Conservation (phyloP, 208 protist species). For the Leptomonas seymouri region DNA sequence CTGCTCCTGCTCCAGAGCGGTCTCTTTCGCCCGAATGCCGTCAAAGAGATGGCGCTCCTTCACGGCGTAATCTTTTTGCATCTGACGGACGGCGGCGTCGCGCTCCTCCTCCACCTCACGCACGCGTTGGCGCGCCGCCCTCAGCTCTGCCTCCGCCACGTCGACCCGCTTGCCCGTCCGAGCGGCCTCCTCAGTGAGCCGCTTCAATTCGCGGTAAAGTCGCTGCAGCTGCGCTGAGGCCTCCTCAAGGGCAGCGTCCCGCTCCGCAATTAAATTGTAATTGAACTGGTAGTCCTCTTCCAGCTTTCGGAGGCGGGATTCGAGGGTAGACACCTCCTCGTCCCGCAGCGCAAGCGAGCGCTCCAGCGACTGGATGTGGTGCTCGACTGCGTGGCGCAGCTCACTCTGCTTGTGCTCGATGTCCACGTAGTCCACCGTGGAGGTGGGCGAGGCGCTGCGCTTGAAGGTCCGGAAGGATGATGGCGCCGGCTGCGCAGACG, state of each 20-base stretch:
- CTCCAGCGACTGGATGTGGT: conserved; percentile 75
- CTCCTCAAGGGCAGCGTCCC: conserved; percentile 85
- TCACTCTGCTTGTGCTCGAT: conserved; percentile 89
- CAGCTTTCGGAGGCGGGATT: conserved; percentile 61
- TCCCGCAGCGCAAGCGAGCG: conserved; percentile 59
- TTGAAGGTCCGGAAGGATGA: conserved; percentile 4
- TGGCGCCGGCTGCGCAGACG: conserved; percentile 2
- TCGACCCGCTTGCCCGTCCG: conserved; percentile 45
- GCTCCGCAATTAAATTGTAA: conserved; percentile 86
- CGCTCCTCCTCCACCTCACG: conserved; percentile 65
- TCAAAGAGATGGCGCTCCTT: conserved; percentile 63
- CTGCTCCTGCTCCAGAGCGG: conserved; percentile 61
- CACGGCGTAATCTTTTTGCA: conserved; percentile 51
- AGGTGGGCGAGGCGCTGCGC: conserved; percentile 25
- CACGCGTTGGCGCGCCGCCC: conserved; percentile 48
- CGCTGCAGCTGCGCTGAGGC: conserved; percentile 77
- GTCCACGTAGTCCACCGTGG: conserved; percentile 64
- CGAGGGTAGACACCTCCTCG: conserved; percentile 61
- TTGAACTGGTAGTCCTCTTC: conserved; percentile 93
- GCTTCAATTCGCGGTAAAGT: conserved; percentile 74
- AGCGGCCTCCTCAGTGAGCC: conserved; percentile 44
- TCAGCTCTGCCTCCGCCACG: conserved; percentile 42
- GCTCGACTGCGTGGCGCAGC: conserved; percentile 75
- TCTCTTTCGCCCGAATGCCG: conserved; percentile 38
- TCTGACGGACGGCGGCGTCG: conserved; percentile 40